Percentiles rank a stretch among this genome's conserved stretches.
Evolutionary conservation across 768 basidiomycete genomes (phyloP).

Genomic region (Suillus weaverae): DNA sequence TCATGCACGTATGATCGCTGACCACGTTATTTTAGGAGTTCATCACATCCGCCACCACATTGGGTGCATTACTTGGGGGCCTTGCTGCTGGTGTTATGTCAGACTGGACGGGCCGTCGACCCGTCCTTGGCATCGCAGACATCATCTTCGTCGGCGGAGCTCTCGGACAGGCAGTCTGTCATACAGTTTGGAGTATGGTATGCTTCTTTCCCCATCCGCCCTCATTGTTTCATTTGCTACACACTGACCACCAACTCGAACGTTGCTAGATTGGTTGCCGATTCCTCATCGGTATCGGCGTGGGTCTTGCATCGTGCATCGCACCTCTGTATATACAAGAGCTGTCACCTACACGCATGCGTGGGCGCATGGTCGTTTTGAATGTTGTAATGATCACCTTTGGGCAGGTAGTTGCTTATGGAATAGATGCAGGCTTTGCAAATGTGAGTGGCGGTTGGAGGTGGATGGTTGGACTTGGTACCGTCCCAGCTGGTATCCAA

Average conservation of each 20-base stretch:
- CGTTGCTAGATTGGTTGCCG: slow-evolving; percentile 60
- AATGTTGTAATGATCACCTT: slow-evolving; percentile 83
- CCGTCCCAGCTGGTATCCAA: slow-evolving; percentile 67
- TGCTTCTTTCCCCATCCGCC: slow-evolving; percentile 13
- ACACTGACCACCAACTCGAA: neutral
- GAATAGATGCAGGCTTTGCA: slow-evolving; percentile 66
- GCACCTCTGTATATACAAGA: slow-evolving; percentile 86
- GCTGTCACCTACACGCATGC: slow-evolving; percentile 68
- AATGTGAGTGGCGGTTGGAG: slow-evolving; percentile 68
- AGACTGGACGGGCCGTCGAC: slow-evolving; percentile 68
- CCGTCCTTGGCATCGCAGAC: slow-evolving; percentile 66
- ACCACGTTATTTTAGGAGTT: slow-evolving; percentile 52
- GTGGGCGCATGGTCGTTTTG: slow-evolving; percentile 78
- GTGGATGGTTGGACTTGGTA: slow-evolving; percentile 81
- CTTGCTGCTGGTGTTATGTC: slow-evolving; percentile 67
- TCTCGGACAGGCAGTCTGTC: slow-evolving; percentile 66
- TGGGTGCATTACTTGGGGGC: slow-evolving; percentile 77
- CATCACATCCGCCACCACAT: slow-evolving; percentile 76
- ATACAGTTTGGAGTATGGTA: slow-evolving; percentile 71
- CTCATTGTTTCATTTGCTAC: neutral
- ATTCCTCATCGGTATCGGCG: slow-evolving; percentile 73
- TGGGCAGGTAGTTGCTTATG: slow-evolving; percentile 80
- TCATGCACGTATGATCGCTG: neutral
- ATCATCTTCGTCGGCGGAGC: slow-evolving; percentile 76
- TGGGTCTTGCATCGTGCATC: slow-evolving; percentile 74